These are phyloP conservation scores for Leccinellum rugosiceps DNA, from an alignment of 768 basidiomycete species.

Conservation along the genomic window DNA sequence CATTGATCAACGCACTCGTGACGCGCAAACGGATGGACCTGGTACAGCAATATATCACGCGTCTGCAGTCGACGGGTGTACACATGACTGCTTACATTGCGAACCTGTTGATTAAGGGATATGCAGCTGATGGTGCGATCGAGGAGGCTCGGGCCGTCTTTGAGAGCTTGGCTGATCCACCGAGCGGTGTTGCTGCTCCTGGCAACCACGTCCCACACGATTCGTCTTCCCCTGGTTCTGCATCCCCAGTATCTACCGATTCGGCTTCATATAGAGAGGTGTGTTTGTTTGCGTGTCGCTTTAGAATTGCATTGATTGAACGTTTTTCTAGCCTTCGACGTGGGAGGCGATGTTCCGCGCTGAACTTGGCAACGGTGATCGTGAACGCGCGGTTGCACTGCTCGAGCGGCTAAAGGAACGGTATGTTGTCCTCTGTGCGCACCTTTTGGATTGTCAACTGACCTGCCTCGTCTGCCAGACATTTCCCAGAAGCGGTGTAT, in stretches of 20 bases:
- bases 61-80: conserved; percentile 59
- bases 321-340: conserved; percentile 65
- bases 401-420: conserved; percentile 71
- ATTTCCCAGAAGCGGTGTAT: conserved; percentile 76
- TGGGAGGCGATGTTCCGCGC: conserved; percentile 96
- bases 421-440: conserved; percentile 32
- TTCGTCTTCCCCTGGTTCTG: conserved; percentile 18
- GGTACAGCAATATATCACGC: conserved; percentile 60
- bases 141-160: conserved; percentile 74
- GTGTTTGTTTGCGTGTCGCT: background rate
- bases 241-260: conserved; percentile 37
- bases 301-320: background rate
- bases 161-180: conserved; percentile 74
- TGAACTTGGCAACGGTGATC: conserved; percentile 77
- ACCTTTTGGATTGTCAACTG: background rate
- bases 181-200: conserved; percentile 80
- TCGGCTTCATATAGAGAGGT: conserved; percentile 39
- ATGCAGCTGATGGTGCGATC: conserved; percentile 66
- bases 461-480: conserved; percentile 36
- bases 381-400: conserved; percentile 63
- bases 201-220: conserved; percentile 83
- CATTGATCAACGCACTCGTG: conserved; percentile 83
- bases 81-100: conserved; percentile 96
- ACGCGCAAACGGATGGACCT: conserved; percentile 77
- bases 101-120: conserved; percentile 60